A percentile compares a stretch with the other conserved stretches of the same genome.
phyloP scores from a whole-genome alignment of 2,329 filamentous ascomycete genomes.

The Cordyceps pruinosa region DNA sequence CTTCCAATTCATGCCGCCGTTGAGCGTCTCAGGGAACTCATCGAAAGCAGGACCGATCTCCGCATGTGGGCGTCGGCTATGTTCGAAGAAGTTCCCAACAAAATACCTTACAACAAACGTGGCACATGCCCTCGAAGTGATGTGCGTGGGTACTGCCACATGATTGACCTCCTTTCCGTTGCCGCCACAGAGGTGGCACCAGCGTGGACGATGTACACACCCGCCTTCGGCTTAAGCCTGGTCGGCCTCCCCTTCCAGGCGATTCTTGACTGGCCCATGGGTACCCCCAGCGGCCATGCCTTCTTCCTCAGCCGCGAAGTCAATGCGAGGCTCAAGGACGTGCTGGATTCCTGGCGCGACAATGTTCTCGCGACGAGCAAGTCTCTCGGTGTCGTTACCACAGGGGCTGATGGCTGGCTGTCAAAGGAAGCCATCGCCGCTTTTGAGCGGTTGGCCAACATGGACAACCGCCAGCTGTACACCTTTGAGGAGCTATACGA shows the following conservation, averaged over 20 bases:
- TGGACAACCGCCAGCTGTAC: background rate
- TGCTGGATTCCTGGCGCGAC: conserved; percentile 39
- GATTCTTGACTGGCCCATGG: conserved; percentile 54
- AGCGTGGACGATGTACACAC: conserved; percentile 13
- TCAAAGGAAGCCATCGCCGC: conserved; percentile 11
- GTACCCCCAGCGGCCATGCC: conserved; percentile 44
- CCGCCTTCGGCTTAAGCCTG: conserved; percentile 32
- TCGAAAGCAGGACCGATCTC: conserved; percentile 16
- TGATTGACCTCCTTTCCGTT: conserved; percentile 17
- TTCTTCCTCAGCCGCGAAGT: conserved; percentile 47
- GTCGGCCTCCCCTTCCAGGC: conserved; percentile 52
- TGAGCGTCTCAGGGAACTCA: conserved; percentile 13
- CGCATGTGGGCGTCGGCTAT: conserved; percentile 20
- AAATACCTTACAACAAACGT: conserved; percentile 17
- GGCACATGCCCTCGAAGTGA: conserved; percentile 10
- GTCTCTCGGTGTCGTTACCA: conserved; percentile 14
- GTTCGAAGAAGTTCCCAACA: conserved; percentile 19
- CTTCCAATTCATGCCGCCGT: too few species aligned
- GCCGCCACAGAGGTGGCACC: conserved; percentile 16
- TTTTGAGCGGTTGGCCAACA: conserved; percentile 18
- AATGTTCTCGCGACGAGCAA: conserved; percentile 21
- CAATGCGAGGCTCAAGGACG: conserved; percentile 43
- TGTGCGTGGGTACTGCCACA: conserved; percentile 16
- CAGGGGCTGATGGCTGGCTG: conserved; percentile 16
- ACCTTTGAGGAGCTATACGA: conserved; percentile 17